Base-by-base conservation (phyloP, 768 basidiomycete species). In the Lentinus tigrinus region DNA sequence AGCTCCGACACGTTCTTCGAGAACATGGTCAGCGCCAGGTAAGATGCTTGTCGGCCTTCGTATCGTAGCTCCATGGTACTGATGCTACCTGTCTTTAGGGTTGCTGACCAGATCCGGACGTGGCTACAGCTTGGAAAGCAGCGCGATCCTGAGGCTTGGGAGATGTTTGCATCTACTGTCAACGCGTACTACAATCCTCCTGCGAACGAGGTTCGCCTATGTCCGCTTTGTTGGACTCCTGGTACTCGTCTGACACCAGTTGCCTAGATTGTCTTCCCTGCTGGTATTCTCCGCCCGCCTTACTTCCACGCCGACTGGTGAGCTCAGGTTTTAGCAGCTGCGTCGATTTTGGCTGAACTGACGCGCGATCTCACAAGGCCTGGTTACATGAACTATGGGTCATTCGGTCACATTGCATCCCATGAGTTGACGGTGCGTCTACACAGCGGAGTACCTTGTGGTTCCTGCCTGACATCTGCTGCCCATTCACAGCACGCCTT, bases 221-320 rank as follows among this genome's bases (percentile, higher is more conserved):
- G 38, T 31, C 39, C 5, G 2, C 2, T 24, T 10, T 9, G 5
- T 50, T 26, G n/a, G 11, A 19, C 36, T 36, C 16, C 6, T 13
- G n/a, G 3, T 16, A 8, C n/a, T 51, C 13, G 26, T 11, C 23
- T 19, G 9, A 28, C 3, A 11, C 16, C 24, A 16, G 3, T 10
- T 48, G 27, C 16, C 28, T 55, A 92, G 88, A 94, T 95, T 51
- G 92, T 94, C 21, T 98, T 99, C 77, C 95, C 97, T 9, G 96
- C 97, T 21, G 97, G 97, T 24, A 95, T 98, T 66, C 75, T 98
- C 17, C 93, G 88, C 62, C 88, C 92, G 2, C 95, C 95, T 0
- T 98, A 95, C 82, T 98, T 95, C 78, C 83, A 82, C 4, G 77
- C 82, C 52, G 78, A 85, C 54, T 96, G 93, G 90, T 90, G 58